These are phyloP conservation scores for Aspergillus proliferans DNA, from an alignment of 2,329 filamentous ascomycete species.

Conservation along the genomic window DNA sequence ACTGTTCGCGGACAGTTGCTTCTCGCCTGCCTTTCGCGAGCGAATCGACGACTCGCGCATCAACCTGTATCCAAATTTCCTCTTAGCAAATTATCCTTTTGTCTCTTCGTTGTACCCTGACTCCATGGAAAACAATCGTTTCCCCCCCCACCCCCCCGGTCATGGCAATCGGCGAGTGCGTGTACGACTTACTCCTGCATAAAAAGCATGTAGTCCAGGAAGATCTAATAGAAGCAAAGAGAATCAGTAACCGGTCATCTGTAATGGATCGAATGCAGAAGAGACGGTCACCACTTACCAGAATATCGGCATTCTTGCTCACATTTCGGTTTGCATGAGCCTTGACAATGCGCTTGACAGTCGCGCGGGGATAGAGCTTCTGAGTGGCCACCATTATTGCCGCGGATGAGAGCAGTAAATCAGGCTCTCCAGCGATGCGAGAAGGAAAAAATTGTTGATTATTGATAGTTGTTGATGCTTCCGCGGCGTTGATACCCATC, in stretches of 20 bases:
- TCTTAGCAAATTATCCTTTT: neutral
- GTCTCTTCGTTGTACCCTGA: neutral
- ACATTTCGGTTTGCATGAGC: slow-evolving; percentile 74
- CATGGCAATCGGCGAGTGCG: neutral
- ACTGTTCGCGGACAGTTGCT: slow-evolving; percentile 65
- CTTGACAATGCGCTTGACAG: slow-evolving; percentile 83
- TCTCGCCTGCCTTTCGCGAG: slow-evolving; percentile 67
- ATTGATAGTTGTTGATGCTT: neutral
- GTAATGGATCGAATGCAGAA: neutral
- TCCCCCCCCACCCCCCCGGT: neutral
- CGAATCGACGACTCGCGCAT: slow-evolving; percentile 74
- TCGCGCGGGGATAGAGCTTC: slow-evolving; percentile 76
- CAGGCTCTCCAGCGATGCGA: neutral
- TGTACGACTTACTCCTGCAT: slow-evolving; percentile 54
- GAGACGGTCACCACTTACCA: slow-evolving; percentile 49
- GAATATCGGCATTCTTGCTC: slow-evolving; percentile 78
- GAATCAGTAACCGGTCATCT: neutral
- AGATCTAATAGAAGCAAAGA: slow-evolving; percentile 53
- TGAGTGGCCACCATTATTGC: slow-evolving; percentile 54
- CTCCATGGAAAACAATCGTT: neutral
- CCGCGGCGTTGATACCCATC: neutral
- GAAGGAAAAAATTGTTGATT: neutral
- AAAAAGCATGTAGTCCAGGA: slow-evolving; percentile 77
- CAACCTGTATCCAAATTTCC: slow-evolving; percentile 46
- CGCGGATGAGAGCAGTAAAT: neutral